Evolutionary conservation across 2,329 filamentous ascomycete species (phyloP), one percentile per base, ranked within the genome.

Genomic region (Fusarium coffeatum): DNA sequence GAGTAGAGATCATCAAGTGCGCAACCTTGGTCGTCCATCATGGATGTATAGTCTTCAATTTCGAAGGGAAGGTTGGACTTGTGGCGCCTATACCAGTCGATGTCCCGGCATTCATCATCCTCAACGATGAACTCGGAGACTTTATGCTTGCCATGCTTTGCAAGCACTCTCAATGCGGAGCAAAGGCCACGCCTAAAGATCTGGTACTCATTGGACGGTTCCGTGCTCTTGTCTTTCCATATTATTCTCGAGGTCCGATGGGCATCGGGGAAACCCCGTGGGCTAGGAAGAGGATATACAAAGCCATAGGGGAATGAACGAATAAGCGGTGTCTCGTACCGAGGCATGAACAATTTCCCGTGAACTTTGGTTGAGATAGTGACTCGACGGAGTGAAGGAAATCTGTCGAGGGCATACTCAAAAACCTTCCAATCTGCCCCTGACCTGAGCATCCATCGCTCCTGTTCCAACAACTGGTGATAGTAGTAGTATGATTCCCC

Each of bases 281-380:
- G 79, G 79, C 3, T 3, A 4, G 34, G 34, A 12, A 12, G 18
- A 7, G 34, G 3, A 59, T 83, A 82, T 32, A 78, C 77, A 46
- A 84, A 83, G 5, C 79, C 78, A 5, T 57, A 51, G 0, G 81
- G 80, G 15, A 84, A 78, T 5, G 77, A 75, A 8, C 81, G 80
- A 30, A 82, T 80, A 71, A 80, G 81, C 2, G 82, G 82, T 0
- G 83, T 83, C 20, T 81, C 68, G 45, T 83, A 83, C 0, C 78
- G 45, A 1, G 81, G 81, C 3, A 66, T 58, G 28, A 80, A 77
- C 1, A 79, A 53, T 48, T 74, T 69, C 2, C 80, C 80, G 65
- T 84, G 82, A 0, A 79, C 72, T 8, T 78, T 79, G 18, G 78
- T 78, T 6, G 82, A 83, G n/a, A 84, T 68, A 0, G 76, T 81